A percentile compares a stretch with the other conserved stretches of the same genome.
phyloP scores from a whole-genome alignment of 257 asterid genomes.

The Forsythia suspensa region DNA sequence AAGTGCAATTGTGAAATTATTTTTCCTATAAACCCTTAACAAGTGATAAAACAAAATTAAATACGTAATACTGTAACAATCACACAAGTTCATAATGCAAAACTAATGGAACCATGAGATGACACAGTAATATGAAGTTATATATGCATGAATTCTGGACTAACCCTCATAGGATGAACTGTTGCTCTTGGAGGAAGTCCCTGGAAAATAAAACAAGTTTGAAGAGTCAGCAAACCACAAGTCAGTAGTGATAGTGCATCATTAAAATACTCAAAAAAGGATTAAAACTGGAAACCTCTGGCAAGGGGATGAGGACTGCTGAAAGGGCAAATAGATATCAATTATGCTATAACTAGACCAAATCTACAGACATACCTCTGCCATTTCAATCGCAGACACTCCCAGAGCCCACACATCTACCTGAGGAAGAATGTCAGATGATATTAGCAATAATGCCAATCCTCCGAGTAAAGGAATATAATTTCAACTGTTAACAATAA shows the following conservation, averaged over 20 bases:
- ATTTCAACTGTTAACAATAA: not conserved
- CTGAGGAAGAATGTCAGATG: constrained; percentile 40
- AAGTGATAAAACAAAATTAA: not conserved
- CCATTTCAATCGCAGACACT: constrained; percentile 99
- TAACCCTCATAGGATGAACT: constrained; percentile 99
- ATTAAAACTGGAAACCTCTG: constrained; percentile 11
- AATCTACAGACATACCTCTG: constrained; percentile 64
- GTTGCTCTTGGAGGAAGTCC: constrained; percentile 98
- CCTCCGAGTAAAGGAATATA: constrained; percentile 1
- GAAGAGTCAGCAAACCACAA: constrained; percentile 26
- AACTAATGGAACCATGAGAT: not conserved
- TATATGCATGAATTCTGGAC: constrained; percentile 30
- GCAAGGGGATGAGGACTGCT: constrained; percentile 19
- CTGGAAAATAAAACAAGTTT: constrained; percentile 42
- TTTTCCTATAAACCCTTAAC: not conserved
- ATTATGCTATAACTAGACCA: not conserved
- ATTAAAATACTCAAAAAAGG: constrained; percentile 9
- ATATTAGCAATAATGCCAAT: constrained; percentile 9
- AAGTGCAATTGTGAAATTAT: not conserved
- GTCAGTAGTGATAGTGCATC: constrained; percentile 15
- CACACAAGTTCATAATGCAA: not conserved
- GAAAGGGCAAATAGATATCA: not conserved
- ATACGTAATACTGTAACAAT: not conserved
- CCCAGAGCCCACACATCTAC: constrained; percentile 99
- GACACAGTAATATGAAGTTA: not conserved